Evolutionary conservation across 345 rosid genomes (phyloP).

Genomic region (Populus nigra): DNA sequence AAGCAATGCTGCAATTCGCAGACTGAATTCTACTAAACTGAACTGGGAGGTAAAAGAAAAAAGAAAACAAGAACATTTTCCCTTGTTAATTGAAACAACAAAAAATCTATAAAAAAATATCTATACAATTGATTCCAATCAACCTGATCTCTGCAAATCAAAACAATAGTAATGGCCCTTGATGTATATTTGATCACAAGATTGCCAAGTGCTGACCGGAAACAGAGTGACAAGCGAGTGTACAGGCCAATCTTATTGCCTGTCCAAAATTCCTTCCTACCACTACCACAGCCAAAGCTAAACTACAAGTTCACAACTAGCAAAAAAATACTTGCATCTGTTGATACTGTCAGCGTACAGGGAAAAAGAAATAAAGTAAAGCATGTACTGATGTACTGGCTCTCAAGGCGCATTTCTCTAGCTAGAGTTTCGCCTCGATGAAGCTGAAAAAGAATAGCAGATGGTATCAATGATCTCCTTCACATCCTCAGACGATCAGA

Average conservation of each 20-base stretch:
- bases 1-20: no score
- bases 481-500: no score
- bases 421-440: not conserved
- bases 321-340: not conserved
- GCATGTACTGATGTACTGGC: not conserved
- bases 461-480: no score
- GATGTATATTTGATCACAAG: not conserved
- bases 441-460: not conserved
- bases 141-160: not conserved
- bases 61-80: no score
- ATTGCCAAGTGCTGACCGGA: not conserved
- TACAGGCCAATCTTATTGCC: not conserved
- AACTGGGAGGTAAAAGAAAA: no score
- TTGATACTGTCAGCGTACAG: not conserved
- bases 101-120: not conserved
- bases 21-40: no score
- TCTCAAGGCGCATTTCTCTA: not conserved
- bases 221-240: not conserved
- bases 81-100: not conserved
- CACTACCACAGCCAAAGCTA: not conserved
- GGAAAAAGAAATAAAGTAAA: not conserved
- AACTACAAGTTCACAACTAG: not conserved
- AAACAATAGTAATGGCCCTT: not conserved
- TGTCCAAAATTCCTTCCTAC: not conserved
- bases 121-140: no score